Evolutionary conservation across 345 rosid species (phyloP).

Genomic region (Lagerstroemia speciosa): DNA sequence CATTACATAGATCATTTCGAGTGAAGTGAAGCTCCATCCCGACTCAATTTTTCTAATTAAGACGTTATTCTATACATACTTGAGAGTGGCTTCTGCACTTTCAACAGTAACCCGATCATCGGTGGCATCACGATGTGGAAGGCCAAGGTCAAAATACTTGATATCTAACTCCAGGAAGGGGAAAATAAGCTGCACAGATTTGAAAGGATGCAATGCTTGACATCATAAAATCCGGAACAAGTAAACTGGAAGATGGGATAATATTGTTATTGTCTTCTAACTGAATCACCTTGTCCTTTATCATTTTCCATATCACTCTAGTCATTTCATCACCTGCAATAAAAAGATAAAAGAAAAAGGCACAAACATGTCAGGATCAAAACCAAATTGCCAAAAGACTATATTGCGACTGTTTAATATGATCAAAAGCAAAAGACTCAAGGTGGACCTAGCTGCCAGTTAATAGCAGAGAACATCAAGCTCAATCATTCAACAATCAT

Average conservation of each 20-base stretch:
- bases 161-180: conserved; percentile 76
- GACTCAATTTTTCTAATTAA: neutral
- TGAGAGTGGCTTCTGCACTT: conserved; percentile 71
- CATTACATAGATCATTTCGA: neutral
- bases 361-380: neutral
- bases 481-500: neutral
- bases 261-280: neutral
- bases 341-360: conserved; percentile 4
- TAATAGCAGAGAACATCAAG: neutral
- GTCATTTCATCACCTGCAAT: conserved; percentile 98
- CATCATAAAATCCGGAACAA: neutral
- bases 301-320: conserved; percentile 81
- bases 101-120: conserved; percentile 53
- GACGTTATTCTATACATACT: conserved; percentile 22
- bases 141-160: conserved; percentile 64
- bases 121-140: conserved; percentile 55
- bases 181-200: conserved; percentile 59
- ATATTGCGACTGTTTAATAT: neutral
- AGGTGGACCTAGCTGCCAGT: neutral
- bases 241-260: neutral
- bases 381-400: neutral
- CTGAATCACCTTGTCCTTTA: conserved; percentile 76
- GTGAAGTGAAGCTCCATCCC: neutral
- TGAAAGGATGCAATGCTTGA: neutral
- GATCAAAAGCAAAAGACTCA: neutral